Base-by-base conservation (phyloP, 306 rosid species). In the Vigna nakashimae region DNA sequence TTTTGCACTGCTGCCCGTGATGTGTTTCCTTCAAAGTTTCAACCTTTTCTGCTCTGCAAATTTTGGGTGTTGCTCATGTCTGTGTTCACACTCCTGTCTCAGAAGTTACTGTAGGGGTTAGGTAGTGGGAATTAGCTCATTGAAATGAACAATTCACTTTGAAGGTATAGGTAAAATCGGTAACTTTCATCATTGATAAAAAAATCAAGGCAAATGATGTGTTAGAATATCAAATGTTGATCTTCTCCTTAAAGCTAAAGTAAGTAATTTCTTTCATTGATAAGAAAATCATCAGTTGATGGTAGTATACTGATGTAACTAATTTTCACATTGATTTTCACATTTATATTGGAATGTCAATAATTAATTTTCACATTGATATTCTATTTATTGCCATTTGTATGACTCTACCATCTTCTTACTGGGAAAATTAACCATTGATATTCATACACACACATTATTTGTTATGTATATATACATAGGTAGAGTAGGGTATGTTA, bases 61-160 rank as follows among this genome's bases (percentile, higher is more conserved):
- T 65, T 82, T 57, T 82, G 79, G 74, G 82, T 70, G 74, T 82
- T 75, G 46, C 0, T 30, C 10, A 62, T 34, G 3, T 58, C 60
- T 49, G 16, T 65, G 65, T 16, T 74, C 20, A 34, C 7, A 56
- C 4, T 49, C 40, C 28, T 58, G 10, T 67, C 30, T 74, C 28
- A 45, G 10, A 18, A 28, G 38, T 68, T 68, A 52, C 52, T 55
- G 9, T 69, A n/a, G 36, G 66, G 64, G 60, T 7, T 65, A 20
- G 58, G 69, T 36, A 22, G 52, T 28, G 38, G n/a, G 17, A 58
- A 24, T 26, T 58, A 24, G n/a, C 9, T 26, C 38, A 55, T 20
- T 18, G 13, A 11, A 22, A 13, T 56, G 34, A 24, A 57, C n/a
- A 57, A 57, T 9, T 57, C 36, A 24, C 36, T 57, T 56, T 22